phyloP scores from a whole-genome alignment of 2,329 filamentous ascomycete genomes.

The Fusarium bactridioides region DNA sequence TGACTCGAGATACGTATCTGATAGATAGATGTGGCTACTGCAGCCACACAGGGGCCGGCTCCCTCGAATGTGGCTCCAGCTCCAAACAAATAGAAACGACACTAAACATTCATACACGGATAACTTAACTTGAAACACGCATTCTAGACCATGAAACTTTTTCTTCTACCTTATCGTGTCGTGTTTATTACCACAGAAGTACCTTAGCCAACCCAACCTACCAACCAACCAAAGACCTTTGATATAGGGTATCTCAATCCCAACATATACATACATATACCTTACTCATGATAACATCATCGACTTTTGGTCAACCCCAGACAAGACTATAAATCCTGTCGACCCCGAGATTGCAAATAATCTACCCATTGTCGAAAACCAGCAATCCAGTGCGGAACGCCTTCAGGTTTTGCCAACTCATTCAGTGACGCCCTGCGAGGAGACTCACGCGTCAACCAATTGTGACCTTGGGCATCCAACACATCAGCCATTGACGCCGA shows the following conservation, averaged over 20 bases:
- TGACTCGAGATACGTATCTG: too few relatives aligned
- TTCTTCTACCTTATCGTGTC: neutral
- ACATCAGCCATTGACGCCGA: constrained; percentile 32
- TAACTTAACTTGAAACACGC: constrained; percentile 20
- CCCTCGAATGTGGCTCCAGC: constrained; percentile 13
- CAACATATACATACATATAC: neutral
- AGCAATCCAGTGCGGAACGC: constrained; percentile 32
- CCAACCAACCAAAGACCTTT: neutral
- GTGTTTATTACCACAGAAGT: neutral
- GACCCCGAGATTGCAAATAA: constrained; percentile 25
- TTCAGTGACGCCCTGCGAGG: constrained; percentile 27
- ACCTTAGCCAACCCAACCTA: too few relatives aligned
- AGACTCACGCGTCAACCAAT: constrained; percentile 31
- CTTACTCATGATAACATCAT: neutral
- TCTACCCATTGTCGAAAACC: constrained; percentile 32
- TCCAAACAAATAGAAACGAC: constrained; percentile 21
- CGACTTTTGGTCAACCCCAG: neutral
- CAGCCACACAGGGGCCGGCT: constrained; percentile 14
- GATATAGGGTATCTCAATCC: constrained; percentile 28
- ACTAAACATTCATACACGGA: constrained; percentile 5
- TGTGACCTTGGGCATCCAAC: constrained; percentile 32
- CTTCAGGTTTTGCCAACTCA: constrained; percentile 32
- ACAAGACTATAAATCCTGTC: constrained; percentile 4
- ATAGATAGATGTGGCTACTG: neutral
- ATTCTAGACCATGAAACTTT: constrained; percentile 21